Evolutionary conservation across 441 rosid species (phyloP), one percentile per base, ranked within the genome.

Genomic region (Populus trichocarpa): DNA sequence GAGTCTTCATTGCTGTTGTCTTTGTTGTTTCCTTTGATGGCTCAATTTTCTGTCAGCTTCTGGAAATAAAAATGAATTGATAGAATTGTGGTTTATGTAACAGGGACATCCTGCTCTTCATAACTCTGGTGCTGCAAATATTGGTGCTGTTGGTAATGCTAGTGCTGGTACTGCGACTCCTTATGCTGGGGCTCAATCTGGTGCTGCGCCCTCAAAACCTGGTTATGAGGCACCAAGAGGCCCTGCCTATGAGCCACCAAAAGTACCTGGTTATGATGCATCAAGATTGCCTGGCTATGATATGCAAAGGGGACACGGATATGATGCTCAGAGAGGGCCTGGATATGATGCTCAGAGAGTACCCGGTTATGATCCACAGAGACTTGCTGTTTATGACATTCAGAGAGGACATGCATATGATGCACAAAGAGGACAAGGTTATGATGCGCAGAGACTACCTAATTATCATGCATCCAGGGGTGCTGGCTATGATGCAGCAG

Each of bases 101-200:
- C 83, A 93, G 96, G 93, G 88, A 23, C 84, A 85, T 86, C 64
- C 88, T 76, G 64, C 72, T 77, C 36, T 74, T 50, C 69, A 77
- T 57, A 70, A 71, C 72, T 79, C 85, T 36, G 82, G 73, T 71
- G 69, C 71, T 80, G 67, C 71, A 78, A 73, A 38, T 50, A 76
- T 72, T 67, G 81, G 79, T 83, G 71, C 74, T n/a, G 84, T 77
- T 38, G 74, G 84, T 69, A 85, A 81, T 83, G 79, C 88, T 50
- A 84, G 80, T 80, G 53, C 85, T 40, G 77, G 77, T 64, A 81
- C 73, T 28, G 59, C 80, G 40, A 77, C 88, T 25, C 71, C 84
- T 25, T 81, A 87, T 71, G 84, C 75, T 65, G 93, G 87, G 81
- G 76, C 85, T 85, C 99, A 90, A 69, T 76, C 89, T 74, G 89